These are phyloP conservation scores for Tillandsia fasciculata DNA, from an alignment of 176 grass and related monocot genomes.

Conservation along the genomic window DNA sequence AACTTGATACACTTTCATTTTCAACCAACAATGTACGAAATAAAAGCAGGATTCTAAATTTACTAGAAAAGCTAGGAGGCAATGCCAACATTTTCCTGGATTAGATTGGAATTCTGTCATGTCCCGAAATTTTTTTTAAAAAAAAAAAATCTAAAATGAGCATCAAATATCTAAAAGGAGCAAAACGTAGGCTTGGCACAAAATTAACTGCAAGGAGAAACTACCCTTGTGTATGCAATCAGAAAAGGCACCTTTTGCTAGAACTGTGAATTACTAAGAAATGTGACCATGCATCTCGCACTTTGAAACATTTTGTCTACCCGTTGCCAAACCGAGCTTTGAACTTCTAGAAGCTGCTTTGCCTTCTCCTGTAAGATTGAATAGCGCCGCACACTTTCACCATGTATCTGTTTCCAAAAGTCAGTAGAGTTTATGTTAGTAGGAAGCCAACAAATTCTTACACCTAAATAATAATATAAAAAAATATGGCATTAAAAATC, in stretches of 20 bases:
- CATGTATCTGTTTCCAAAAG: constrained; percentile 56
- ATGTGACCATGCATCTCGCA: constrained; percentile 88
- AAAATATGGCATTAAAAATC: not conserved
- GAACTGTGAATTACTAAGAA: constrained; percentile 85
- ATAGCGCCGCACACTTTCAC: constrained; percentile 60
- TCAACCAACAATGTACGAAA: too few species aligned
- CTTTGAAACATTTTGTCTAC: constrained; percentile 86
- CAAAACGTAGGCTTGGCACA: not conserved
- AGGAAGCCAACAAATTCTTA: not conserved
- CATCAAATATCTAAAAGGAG: not conserved
- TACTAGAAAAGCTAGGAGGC: too few species aligned
- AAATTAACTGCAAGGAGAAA: not conserved
- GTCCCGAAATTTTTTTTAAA: too few species aligned
- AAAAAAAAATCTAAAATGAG: not conserved
- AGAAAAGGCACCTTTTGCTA: constrained; percentile 18
- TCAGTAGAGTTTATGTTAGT: not conserved
- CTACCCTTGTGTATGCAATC: not conserved
- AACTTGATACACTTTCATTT: too few species aligned
- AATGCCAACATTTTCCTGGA: too few species aligned
- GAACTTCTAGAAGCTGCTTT: constrained; percentile 73
- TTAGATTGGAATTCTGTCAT: too few species aligned
- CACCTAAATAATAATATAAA: not conserved
- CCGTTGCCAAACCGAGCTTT: constrained; percentile 87
- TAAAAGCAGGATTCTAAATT: too few species aligned
- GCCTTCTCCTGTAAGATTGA: constrained; percentile 52